Evolutionary conservation across 1,284 basidiomycete species (phyloP).

Genomic region (Amylostereum areolatum): DNA sequence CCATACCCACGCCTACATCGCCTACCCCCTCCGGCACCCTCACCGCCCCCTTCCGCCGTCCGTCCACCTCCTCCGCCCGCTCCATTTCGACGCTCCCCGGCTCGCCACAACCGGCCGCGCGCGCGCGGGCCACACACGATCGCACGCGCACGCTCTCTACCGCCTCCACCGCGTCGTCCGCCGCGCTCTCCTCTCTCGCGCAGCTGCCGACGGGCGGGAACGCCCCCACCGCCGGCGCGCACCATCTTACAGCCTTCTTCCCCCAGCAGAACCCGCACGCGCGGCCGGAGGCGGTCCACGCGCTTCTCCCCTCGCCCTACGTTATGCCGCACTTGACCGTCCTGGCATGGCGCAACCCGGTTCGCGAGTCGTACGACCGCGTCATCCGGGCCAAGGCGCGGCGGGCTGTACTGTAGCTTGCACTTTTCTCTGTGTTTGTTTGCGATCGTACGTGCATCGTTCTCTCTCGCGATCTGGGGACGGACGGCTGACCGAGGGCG

Average conservation of each 20-base stretch:
- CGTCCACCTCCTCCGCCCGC: conserved; percentile 60
- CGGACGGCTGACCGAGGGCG: too few species aligned
- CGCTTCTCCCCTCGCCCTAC: conserved; percentile 64
- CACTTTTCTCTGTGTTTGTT: too few species aligned
- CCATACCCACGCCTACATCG: conserved; percentile 18
- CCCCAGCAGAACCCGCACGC: conserved; percentile 47
- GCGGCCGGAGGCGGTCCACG: conserved; percentile 54
- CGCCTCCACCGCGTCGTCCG: conserved; percentile 53
- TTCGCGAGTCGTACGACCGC: conserved; percentile 64
- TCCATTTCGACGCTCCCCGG: conserved; percentile 60
- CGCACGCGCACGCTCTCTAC: conserved; percentile 62
- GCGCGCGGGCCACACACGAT: conserved; percentile 31
- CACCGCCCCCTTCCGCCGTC: conserved; percentile 35
- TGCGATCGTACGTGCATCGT: too few species aligned
- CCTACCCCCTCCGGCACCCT: too few species aligned
- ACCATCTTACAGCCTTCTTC: conserved; percentile 36
- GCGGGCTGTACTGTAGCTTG: too few species aligned
- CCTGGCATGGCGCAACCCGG: conserved; percentile 52
- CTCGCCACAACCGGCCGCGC: too few species aligned
- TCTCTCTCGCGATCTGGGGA: too few species aligned
- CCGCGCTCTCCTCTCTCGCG: conserved; percentile 59
- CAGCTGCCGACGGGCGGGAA: conserved; percentile 42
- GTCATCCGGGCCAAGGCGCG: conserved; percentile 51
- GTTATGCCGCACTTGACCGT: conserved; percentile 63
- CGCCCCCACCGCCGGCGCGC: conserved; percentile 45